Percentiles rank a stretch among this genome's conserved stretches.
Evolutionary conservation across 1,139 yeast genomes (phyloP).

Genomic region (Sugiyamaella japonica): DNA sequence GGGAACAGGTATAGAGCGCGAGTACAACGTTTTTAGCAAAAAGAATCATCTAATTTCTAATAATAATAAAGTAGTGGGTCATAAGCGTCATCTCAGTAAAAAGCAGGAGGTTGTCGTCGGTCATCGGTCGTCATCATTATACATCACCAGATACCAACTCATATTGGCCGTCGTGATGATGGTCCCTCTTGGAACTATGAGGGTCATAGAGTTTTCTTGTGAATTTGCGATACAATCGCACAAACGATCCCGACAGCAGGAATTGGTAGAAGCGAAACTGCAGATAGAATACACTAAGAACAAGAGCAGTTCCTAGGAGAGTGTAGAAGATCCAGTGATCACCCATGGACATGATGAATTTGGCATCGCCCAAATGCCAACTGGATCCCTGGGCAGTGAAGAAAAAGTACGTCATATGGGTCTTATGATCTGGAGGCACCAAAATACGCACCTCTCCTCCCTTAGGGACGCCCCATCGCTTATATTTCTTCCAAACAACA

Average conservation of each 20-base stretch:
- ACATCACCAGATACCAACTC: conserved; percentile 19
- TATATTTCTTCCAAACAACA: conserved; percentile 82
- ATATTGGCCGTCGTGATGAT: conserved; percentile 11
- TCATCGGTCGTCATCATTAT: background rate
- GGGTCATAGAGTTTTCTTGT: background rate
- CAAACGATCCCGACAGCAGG: conserved; percentile 21
- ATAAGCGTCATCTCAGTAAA: conserved; percentile 6
- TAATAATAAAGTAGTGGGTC: background rate
- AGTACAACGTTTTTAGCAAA: background rate
- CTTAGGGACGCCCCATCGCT: conserved; percentile 54
- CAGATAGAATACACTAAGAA: conserved; percentile 53
- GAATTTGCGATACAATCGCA: conserved; percentile 11
- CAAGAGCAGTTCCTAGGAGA: conserved; percentile 63
- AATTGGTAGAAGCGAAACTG: conserved; percentile 47
- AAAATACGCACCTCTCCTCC: conserved; percentile 51
- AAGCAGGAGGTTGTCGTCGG: background rate
- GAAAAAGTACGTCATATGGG: conserved; percentile 49
- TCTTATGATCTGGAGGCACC: conserved; percentile 60
- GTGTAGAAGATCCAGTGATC: conserved; percentile 70
- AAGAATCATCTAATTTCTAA: conserved; percentile 9
- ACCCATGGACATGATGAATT: conserved; percentile 67
- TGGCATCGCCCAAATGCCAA: conserved; percentile 86
- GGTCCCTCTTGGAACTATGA: background rate
- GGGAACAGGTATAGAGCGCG: no score
- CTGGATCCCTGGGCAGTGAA: conserved; percentile 74